These are phyloP conservation scores for Kluyveromyces lactis DNA, from an alignment of 805 yeast genomes.

Conservation along the genomic window DNA sequence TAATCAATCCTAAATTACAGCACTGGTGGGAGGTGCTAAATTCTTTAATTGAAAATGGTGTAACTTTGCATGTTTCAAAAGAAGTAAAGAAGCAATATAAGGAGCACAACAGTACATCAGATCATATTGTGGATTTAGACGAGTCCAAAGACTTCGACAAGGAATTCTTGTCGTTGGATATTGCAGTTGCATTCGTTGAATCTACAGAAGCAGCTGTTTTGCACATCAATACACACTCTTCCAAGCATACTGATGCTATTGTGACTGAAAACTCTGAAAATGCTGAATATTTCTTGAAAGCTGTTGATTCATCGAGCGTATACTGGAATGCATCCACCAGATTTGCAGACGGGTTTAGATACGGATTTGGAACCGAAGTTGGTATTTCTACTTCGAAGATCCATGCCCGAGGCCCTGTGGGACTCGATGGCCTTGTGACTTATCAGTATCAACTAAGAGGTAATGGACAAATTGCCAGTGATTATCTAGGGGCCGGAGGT, in stretches of 20 bases:
- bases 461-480: conserved; percentile 85
- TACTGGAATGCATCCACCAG: conserved; percentile 97
- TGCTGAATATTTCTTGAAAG: conserved; percentile 74
- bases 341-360: conserved; percentile 97
- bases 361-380: conserved; percentile 98
- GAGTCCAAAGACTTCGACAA: conserved; percentile 56
- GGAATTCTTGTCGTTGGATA: conserved; percentile 77
- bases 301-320: conserved; percentile 91
- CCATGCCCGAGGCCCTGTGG: conserved; percentile 98
- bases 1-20: conserved; percentile 38
- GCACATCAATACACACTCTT: conserved; percentile 86
- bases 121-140: conserved; percentile 37
- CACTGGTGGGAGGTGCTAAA: conserved; percentile 32
- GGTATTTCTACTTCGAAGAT: conserved; percentile 96
- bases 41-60: conserved; percentile 53
- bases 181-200: conserved; percentile 61
- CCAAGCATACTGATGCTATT: conserved; percentile 93
- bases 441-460: conserved; percentile 93
- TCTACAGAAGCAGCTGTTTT: conserved; percentile 64
- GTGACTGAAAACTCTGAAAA: conserved; percentile 62
- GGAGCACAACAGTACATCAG: conserved; percentile 11
- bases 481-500: conserved; percentile 92
- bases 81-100: conserved; percentile 30
- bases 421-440: conserved; percentile 91
- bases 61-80: conserved; percentile 59